Conservation (phyloP, 2,329 filamentous ascomycete species). For the Penicillium psychrosexuale region DNA sequence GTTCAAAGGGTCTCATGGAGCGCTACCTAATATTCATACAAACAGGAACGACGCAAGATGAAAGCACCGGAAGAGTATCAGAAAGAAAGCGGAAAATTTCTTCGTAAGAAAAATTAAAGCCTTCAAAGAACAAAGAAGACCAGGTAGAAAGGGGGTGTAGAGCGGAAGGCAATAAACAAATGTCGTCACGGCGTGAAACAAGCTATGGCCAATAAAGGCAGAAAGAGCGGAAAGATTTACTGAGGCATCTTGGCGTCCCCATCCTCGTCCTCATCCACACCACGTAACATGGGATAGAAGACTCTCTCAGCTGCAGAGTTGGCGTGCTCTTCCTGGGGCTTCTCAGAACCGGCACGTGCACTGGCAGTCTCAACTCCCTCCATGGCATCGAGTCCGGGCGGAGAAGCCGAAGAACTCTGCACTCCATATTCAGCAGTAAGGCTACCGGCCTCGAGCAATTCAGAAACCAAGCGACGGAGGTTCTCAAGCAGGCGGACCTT, state of each 20-base stretch:
- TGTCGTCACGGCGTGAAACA: conserved; percentile 21
- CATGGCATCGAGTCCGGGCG: conserved; percentile 24
- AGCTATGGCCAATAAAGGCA: neutral
- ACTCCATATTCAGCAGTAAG: conserved; percentile 35
- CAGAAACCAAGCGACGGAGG: conserved; percentile 56
- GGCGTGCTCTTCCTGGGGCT: conserved; percentile 29
- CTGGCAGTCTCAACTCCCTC: conserved; percentile 34
- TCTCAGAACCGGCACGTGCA: conserved; percentile 44
- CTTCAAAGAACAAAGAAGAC: neutral
- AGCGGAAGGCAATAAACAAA: conserved; percentile 11
- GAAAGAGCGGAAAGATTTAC: conserved; percentile 8
- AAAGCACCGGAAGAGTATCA: conserved; percentile 6
- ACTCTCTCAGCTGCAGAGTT: conserved; percentile 27
- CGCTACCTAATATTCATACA: conserved; percentile 20
- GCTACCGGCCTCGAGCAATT: conserved; percentile 53
- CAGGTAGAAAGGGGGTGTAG: neutral
- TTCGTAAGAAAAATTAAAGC: neutral
- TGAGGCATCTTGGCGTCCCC: conserved; percentile 37
- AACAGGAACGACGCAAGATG: conserved; percentile 7
- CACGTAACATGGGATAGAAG: conserved; percentile 34
- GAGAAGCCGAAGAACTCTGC: conserved; percentile 16
- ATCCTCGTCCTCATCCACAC: conserved; percentile 36
- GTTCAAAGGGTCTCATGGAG: neutral
- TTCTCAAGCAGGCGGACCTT: conserved; percentile 63
- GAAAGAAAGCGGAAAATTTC: conserved; percentile 6